These are phyloP conservation scores for Nitzschia sp. DNA, from an alignment of 108 stramenopile genomes.

Conservation along the genomic window DNA sequence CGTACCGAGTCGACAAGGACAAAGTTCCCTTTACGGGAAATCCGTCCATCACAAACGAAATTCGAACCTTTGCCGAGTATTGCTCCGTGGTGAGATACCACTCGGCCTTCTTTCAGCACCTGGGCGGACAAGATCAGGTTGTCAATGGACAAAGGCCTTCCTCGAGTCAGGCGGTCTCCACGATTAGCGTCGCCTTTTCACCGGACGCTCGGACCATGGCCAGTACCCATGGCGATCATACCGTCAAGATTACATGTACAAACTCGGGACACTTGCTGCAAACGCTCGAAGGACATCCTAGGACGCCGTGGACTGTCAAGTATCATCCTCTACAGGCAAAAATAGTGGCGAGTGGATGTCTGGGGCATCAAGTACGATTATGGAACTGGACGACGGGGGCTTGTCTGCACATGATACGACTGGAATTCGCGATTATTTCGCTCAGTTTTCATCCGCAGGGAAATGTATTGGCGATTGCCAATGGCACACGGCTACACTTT, in stretches of 20 bases:
- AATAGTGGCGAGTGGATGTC: slow-evolving; percentile 92
- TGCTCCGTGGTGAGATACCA: slow-evolving; percentile 57
- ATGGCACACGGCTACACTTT: slow-evolving; percentile 86
- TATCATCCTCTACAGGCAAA: slow-evolving; percentile 85
- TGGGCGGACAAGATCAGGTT: slow-evolving; percentile 41
- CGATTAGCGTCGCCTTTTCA: slow-evolving; percentile 83
- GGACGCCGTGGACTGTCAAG: slow-evolving; percentile 99
- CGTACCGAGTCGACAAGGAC: not conserved
- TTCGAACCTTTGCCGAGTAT: slow-evolving; percentile 67
- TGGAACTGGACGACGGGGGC: slow-evolving; percentile 86
- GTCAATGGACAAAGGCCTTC: slow-evolving; percentile 26
- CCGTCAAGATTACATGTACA: slow-evolving; percentile 93
- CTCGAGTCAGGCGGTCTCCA: slow-evolving; percentile 51
- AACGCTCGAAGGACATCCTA: slow-evolving; percentile 89
- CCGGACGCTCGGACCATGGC: slow-evolving; percentile 84
- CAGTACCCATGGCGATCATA: slow-evolving; percentile 99
- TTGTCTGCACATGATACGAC: slow-evolving; percentile 83
- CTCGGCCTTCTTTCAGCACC: slow-evolving; percentile 68
- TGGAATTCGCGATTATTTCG: slow-evolving; percentile 91
- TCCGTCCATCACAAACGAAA: slow-evolving; percentile 34
- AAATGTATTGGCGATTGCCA: slow-evolving; percentile 87
- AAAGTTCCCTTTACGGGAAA: not conserved
- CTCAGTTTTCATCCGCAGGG: slow-evolving; percentile 94
- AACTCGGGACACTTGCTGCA: slow-evolving; percentile 64
- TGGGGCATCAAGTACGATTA: slow-evolving; percentile 94